Conservation (phyloP, 1,284 basidiomycete species). For the Marasmius tenuissimus region DNA sequence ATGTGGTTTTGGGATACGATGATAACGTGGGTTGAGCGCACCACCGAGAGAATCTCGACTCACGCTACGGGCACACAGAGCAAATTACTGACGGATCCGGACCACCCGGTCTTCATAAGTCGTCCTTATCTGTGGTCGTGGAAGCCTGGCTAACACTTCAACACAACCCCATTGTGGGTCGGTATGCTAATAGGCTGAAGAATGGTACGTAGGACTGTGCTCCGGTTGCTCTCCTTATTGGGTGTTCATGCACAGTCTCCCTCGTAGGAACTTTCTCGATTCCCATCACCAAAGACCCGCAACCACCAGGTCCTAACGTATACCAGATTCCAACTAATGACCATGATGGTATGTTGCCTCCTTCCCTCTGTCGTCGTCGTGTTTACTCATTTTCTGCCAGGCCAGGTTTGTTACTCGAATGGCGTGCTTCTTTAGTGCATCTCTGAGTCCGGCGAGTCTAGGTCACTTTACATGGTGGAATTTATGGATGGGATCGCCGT, state of each 20-base stretch:
- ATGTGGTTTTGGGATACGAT: slow-evolving; percentile 55
- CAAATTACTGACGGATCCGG: slow-evolving; percentile 42
- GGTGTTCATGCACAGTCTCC: neutral
- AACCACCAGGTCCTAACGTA: slow-evolving; percentile 43
- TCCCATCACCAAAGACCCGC: slow-evolving; percentile 48
- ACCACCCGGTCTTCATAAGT: slow-evolving; percentile 50
- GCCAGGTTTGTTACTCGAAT: slow-evolving; percentile 21
- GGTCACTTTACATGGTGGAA: slow-evolving; percentile 54
- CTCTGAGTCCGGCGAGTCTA: slow-evolving; percentile 13
- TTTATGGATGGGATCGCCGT: slow-evolving; percentile 54
- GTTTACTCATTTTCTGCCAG: slow-evolving; percentile 13
- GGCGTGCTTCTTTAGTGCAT: neutral
- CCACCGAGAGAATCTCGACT: neutral
- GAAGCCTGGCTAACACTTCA: neutral
- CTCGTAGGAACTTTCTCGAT: slow-evolving; percentile 52
- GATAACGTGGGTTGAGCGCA: slow-evolving; percentile 37
- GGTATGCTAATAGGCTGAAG: slow-evolving; percentile 53
- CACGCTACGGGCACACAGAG: slow-evolving; percentile 24
- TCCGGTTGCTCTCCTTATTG: neutral
- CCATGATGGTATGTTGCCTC: slow-evolving; percentile 34
- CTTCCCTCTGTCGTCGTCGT: neutral
- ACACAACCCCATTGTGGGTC: slow-evolving; percentile 11
- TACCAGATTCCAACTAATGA: slow-evolving; percentile 55
- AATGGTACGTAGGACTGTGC: slow-evolving; percentile 37
- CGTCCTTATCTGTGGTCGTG: slow-evolving; percentile 9